phyloP scores from a whole-genome alignment of 352 stramenopile genomes.

The Salisapilia sapeloensis region DNA sequence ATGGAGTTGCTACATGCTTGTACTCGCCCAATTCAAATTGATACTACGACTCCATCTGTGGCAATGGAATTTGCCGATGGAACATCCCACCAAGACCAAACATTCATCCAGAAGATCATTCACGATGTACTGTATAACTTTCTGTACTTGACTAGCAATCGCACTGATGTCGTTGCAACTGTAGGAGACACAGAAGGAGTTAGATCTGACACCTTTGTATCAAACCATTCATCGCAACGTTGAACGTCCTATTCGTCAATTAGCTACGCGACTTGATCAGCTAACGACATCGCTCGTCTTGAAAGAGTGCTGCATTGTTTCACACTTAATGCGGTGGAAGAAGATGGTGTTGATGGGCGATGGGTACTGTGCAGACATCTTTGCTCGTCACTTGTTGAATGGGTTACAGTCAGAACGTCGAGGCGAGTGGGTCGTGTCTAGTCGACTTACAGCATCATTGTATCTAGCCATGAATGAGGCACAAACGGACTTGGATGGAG shows the following conservation, averaged over 20 bases:
- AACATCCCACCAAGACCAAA: no score
- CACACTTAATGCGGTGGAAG: conserved; percentile 37
- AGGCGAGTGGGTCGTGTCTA: conserved; percentile 22
- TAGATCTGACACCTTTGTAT: conserved; percentile 18
- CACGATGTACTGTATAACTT: no score
- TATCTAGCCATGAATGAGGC: conserved; percentile 40
- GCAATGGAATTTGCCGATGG: no score
- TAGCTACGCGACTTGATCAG: conserved; percentile 23
- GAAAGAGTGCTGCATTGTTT: conserved; percentile 16
- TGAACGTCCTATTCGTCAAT: conserved; percentile 13
- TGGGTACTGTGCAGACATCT: conserved; percentile 54
- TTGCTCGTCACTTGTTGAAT: conserved; percentile 32
- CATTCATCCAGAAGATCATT: no score
- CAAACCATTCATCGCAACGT: conserved; percentile 22
- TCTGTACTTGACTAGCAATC: no score
- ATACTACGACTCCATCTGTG: no score
- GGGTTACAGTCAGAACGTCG: conserved; percentile 22
- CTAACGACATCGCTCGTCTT: conserved; percentile 24
- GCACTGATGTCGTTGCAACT: conserved; percentile 7
- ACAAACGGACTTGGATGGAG: conserved; percentile 6
- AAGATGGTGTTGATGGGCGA: conserved; percentile 58
- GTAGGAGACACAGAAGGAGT: conserved; percentile 3
- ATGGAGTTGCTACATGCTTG: no score
- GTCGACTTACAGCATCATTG: conserved; percentile 25
- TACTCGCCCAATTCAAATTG: no score